Evolutionary conservation across 2,329 filamentous ascomycete genomes (phyloP).

Genomic region (Myriangium duriaei): DNA sequence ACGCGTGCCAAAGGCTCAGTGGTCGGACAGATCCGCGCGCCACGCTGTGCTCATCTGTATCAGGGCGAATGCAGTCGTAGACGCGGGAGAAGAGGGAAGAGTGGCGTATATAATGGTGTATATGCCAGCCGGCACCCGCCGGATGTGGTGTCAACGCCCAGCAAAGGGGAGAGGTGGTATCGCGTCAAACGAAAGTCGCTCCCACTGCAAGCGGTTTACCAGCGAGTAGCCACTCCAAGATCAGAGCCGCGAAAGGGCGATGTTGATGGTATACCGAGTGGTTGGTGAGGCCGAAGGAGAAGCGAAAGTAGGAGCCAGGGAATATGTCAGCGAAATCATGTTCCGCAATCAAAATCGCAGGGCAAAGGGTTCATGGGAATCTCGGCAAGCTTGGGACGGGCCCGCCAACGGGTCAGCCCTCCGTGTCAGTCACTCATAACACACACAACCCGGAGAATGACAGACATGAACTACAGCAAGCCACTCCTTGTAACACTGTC

Average conservation of each 20-base stretch:
- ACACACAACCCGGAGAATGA: no score
- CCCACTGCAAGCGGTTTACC: no score
- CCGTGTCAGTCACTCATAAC: no score
- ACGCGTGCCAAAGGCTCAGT: conserved; percentile 1
- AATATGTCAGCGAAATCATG: not conserved
- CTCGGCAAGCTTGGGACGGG: not conserved
- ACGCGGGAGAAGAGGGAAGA: not conserved
- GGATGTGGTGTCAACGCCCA: conserved; percentile 6
- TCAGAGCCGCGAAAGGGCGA: not conserved
- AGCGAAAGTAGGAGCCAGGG: not conserved
- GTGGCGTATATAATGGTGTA: conserved; percentile 4
- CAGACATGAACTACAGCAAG: no score
- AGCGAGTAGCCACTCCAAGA: no score
- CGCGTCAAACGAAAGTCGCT: no score
- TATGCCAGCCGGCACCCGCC: conserved; percentile 4
- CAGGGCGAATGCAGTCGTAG: not conserved
- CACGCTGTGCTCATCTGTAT: not conserved
- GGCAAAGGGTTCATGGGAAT: not conserved
- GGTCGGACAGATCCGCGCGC: not conserved
- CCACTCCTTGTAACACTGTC: no score
- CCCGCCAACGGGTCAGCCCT: no score
- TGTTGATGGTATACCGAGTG: not conserved
- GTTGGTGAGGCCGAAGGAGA: not conserved
- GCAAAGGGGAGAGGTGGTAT: not conserved
- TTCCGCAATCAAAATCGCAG: not conserved